Conservation (phyloP, 176 grass and related monocot species). For the Rhynchospora tenuis region DNA sequence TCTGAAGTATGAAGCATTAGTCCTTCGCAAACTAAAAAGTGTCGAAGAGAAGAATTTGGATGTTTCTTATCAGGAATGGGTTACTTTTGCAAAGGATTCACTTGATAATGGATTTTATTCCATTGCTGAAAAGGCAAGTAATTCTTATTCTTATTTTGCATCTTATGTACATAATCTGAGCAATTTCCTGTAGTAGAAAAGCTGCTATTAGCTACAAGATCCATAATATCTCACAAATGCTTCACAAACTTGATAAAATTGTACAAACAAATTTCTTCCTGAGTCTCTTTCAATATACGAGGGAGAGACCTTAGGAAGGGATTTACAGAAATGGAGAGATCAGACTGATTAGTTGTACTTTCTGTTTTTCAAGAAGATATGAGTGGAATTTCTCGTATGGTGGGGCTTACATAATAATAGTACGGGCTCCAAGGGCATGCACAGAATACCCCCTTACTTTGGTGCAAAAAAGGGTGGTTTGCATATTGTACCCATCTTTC, state of each 20-base stretch:
- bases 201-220: neutral
- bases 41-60: conserved; percentile 22
- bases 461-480: neutral
- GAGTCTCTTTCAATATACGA: neutral
- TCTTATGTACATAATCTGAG: neutral
- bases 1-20: conserved; percentile 63
- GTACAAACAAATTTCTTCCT: neutral
- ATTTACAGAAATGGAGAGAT: neutral
- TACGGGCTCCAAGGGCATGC: neutral
- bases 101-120: conserved; percentile 77
- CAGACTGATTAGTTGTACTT: neutral
- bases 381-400: neutral
- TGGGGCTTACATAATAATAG: neutral
- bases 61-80: conserved; percentile 60
- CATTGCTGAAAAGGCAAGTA: conserved; percentile 55
- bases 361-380: neutral
- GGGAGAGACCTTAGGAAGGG: neutral
- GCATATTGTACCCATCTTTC: neutral
- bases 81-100: conserved; percentile 71
- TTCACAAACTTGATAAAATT: neutral
- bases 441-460: neutral
- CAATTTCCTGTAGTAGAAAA: neutral
- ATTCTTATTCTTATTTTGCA: neutral
- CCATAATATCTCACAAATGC: neutral
- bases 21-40: conserved; percentile 42